Percentiles rank a stretch among this genome's conserved stretches.
Evolutionary conservation across 345 rosid genomes (phyloP).

Genomic region (Linum tenue): DNA sequence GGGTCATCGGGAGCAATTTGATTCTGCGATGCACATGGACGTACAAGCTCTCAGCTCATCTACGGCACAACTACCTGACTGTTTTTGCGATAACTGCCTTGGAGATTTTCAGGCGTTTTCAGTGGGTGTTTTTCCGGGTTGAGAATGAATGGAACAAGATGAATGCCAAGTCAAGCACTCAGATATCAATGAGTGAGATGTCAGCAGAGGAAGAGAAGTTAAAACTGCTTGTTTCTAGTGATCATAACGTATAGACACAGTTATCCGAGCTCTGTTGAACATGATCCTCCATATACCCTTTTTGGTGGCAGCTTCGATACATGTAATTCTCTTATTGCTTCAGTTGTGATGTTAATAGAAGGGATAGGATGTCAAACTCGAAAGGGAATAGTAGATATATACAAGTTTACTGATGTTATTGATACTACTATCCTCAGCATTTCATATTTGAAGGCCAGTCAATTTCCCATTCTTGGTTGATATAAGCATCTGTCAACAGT

Average conservation of each 20-base stretch:
- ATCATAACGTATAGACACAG: conserved; percentile 42
- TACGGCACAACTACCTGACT: conserved; percentile 80
- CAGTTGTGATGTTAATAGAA: conserved; percentile 15
- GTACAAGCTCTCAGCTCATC: conserved; percentile 91
- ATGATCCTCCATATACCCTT: conserved; percentile 5
- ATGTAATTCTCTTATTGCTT: not conserved
- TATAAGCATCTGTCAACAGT: too few species aligned
- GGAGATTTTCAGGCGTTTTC: conserved; percentile 85
- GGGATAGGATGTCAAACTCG: not conserved
- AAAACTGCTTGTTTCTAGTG: conserved; percentile 39
- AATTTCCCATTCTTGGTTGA: too few species aligned
- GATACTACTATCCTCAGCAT: too few species aligned
- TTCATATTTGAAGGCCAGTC: too few species aligned
- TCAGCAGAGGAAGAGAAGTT: conserved; percentile 34
- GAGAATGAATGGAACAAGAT: conserved; percentile 87
- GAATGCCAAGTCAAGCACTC: conserved; percentile 44
- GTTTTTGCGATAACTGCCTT: conserved; percentile 63
- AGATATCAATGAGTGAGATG: conserved; percentile 33
- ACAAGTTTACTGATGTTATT: not conserved
- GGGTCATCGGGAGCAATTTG: conserved; percentile 91
- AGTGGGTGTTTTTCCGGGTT: conserved; percentile 90
- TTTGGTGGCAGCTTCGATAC: conserved; percentile 6
- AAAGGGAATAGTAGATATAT: not conserved
- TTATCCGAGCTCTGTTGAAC: not conserved
- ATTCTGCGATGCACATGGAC: conserved; percentile 95